Base-by-base conservation (phyloP, 176 grass and related monocot species). In the Rhynchospora pubera region DNA sequence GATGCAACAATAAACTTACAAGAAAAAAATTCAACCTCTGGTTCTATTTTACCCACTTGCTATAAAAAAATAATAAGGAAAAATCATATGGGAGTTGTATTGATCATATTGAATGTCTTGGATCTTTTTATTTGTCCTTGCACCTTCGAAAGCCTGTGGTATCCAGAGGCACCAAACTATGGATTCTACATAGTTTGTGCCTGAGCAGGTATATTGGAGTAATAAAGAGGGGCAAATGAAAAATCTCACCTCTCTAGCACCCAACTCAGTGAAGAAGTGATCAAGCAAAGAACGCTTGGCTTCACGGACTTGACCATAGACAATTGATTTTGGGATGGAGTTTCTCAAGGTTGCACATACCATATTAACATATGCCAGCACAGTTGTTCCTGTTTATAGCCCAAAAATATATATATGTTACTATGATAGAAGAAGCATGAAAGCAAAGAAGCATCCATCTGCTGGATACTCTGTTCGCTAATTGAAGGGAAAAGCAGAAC, bases 191-290 rank as follows among this genome's bases (percentile, higher is more conserved):
- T 18, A 26, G 32, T 61, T 61, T 21, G 6, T 45, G 66, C 66
- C 72, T 18, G 23, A 14, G 2, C 22, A 16, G 7, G 22, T 55
- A 48, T 28, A n/a, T n/a, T n/a, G n/a, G n/a, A n/a, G n/a, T n/a
- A 21, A 0, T 5, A 52, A 15, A 53, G 14, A 75, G 10, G 10
- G 50, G 19, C 5, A 60, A 34, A 83, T 53, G 46, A 66, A 88
- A 28, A 68, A 62, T 15, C 61, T 89, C 50, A 99, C 96, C 91
- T 99, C 96, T 88, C 90, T 99, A 74, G 93, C 88, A 65, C 96
- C 96, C 80, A 99, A 63, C 63, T 99, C 96, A 59, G 96, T 99
- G 32, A 99, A 99, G 87, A 99, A 99, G 81, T 95, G 96, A 87
- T 99, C 96, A 0, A 99, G 96, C 79, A 99, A 85, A 60, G 96